These are phyloP conservation scores for Closterium sp. DNA, from an alignment of 139 green algal species.

Conservation along the genomic window DNA sequence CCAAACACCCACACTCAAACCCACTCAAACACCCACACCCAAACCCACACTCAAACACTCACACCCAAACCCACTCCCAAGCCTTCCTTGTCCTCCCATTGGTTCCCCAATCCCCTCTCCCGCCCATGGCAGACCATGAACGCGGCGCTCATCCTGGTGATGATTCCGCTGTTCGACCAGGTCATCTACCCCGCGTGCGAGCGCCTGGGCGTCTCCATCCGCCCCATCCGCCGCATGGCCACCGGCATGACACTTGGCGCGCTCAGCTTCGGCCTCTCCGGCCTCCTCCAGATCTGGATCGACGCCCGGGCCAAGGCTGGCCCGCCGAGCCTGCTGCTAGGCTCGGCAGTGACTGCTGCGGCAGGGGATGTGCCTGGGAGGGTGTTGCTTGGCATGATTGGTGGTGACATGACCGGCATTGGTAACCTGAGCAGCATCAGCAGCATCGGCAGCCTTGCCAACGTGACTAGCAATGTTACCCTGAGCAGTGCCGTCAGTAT, in stretches of 20 bases:
- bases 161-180: slow-evolving; percentile 55
- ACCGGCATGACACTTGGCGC: slow-evolving; percentile 41
- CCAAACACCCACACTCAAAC: too few relatives aligned
- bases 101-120: neutral
- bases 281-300: slow-evolving; percentile 46
- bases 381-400: neutral
- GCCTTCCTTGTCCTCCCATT: neutral
- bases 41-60: too few relatives aligned
- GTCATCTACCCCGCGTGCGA: slow-evolving; percentile 43
- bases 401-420: neutral
- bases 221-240: slow-evolving; percentile 49
- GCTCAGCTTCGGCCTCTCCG: slow-evolving; percentile 53
- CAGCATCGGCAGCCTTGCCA: neutral
- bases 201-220: slow-evolving; percentile 26
- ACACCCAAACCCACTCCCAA: too few relatives aligned
- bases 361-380: neutral
- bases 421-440: too few relatives aligned
- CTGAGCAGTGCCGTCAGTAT: neutral
- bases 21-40: too few relatives aligned
- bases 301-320: slow-evolving; percentile 5
- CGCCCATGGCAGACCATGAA: slow-evolving; percentile 39
- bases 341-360: neutral
- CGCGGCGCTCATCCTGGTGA: slow-evolving; percentile 50
- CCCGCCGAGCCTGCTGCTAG: neutral
- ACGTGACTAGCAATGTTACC: neutral